phyloP scores from a whole-genome alignment of 1,284 basidiomycete species.

The Cryptococcus floricola region DNA sequence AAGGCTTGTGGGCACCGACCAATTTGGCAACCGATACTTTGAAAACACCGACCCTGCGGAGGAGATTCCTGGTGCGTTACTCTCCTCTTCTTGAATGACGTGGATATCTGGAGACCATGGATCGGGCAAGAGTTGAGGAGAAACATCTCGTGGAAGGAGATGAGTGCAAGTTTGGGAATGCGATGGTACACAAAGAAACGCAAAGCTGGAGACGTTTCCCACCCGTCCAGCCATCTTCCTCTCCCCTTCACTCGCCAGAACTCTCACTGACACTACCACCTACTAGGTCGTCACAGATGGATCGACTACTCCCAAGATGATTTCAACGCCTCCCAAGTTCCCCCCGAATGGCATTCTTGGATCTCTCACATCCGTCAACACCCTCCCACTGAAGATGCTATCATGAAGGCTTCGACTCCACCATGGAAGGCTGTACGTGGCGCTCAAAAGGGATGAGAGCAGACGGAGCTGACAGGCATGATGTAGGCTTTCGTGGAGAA shows the following conservation, averaged over 20 bases:
- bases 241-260: too few species aligned
- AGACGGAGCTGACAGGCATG: background rate
- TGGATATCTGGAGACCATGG: background rate
- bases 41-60: slow-evolving; percentile 81
- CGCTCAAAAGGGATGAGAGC: background rate
- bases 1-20: slow-evolving; percentile 70
- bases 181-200: too few species aligned
- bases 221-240: too few species aligned
- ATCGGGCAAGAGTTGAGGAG: background rate
- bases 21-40: slow-evolving; percentile 88
- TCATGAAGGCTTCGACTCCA: slow-evolving; percentile 65
- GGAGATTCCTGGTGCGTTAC: slow-evolving; percentile 70
- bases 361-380: slow-evolving; percentile 80
- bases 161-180: background rate
- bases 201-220: too few species aligned
- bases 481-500: slow-evolving; percentile 76
- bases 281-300: slow-evolving; percentile 82
- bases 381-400: slow-evolving; percentile 68
- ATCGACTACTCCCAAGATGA: slow-evolving; percentile 86
- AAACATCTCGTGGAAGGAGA: background rate
- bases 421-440: slow-evolving; percentile 75
- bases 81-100: background rate
- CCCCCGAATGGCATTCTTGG: slow-evolving; percentile 94
- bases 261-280: background rate
- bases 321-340: slow-evolving; percentile 82